Base-by-base conservation (phyloP, 352 stramenopile genomes). In the Globisporangium parvum region DNA sequence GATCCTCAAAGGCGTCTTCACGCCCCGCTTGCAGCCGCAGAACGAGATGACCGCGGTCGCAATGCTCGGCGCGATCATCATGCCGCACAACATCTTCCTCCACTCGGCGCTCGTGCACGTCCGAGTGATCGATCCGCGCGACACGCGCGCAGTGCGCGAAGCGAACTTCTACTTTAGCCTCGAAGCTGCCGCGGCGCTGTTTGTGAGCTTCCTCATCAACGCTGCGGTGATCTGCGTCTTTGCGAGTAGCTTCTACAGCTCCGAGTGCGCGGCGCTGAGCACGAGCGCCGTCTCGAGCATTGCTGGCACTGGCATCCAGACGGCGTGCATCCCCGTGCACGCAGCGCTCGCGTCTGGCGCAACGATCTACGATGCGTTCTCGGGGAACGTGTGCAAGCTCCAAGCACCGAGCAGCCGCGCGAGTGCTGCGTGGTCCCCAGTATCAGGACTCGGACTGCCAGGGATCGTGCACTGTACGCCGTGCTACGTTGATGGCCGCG, bases 71-170 rank as follows among this genome's bases (percentile, higher is more conserved):
- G 41, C 41, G 41, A 47, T 47, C 41, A 93, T 97, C 64, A 98
- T 98, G 91, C 91, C 91, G 6, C 88, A 97, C 71, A 97, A 98
- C 63, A 71, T 98, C 18, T 97, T 95, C 53, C 67, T 97, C 14
- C 91, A 97, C 69, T 96, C 85, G 12, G 91, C 77, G 24, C 74
- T 96, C 1, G 79, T 96, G 20, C 84, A 75, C n/a, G 41, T 47
- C 2, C 41, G 41, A 14, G 41, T 6, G 41, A 47, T 47, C 41
- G 41, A 47, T 9, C 18, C 17, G 17, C 41, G 41, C 41, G 49
- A 62, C 44, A 77, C 21, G 24, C 40, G 33, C 31, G 49, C 47
- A 15, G 65, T 91, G 17, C 63, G 73, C 11, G 66, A 93, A 33
- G 77, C 84, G 26, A 91, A 83, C 52, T 85, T 80, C 41, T 98